Percentiles rank a stretch among this genome's conserved stretches.
Conservation (phyloP, 495 filamentous ascomycete genomes). For the Talaromyces proteolyticus region DNA sequence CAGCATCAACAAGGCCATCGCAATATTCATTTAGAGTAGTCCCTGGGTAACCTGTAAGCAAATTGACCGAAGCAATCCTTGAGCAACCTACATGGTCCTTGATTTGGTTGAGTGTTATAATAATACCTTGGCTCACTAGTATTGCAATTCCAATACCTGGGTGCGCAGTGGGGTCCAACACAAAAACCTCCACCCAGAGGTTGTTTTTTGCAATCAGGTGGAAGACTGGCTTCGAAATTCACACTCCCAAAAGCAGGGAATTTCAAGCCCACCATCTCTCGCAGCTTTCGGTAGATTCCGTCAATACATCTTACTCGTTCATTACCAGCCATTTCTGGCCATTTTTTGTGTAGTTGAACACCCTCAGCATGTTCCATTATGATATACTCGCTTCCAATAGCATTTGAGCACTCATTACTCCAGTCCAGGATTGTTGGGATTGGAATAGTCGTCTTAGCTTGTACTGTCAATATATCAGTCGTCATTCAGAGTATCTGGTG, state of each 20-base stretch:
- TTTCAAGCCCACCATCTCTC: slow-evolving; percentile 23
- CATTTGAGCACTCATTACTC: slow-evolving; percentile 23
- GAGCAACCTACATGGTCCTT: slow-evolving; percentile 31
- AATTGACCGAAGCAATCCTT: slow-evolving; percentile 3
- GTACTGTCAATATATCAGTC: slow-evolving; percentile 18
- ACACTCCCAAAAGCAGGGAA: slow-evolving; percentile 39
- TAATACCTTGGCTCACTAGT: slow-evolving; percentile 18
- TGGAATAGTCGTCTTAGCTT: slow-evolving; percentile 28
- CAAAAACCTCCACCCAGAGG: slow-evolving; percentile 24
- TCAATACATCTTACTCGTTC: slow-evolving; percentile 28
- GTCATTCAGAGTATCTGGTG: not conserved
- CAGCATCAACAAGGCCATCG: slow-evolving; percentile 30
- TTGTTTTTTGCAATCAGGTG: slow-evolving; percentile 12
- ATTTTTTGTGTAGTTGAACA: slow-evolving; percentile 26
- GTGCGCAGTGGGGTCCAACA: slow-evolving; percentile 34
- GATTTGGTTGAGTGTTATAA: slow-evolving; percentile 14
- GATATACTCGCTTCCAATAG: slow-evolving; percentile 38
- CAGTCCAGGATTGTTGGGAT: slow-evolving; percentile 38
- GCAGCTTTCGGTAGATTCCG: slow-evolving; percentile 22
- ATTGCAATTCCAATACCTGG: slow-evolving; percentile 31
- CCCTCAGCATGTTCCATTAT: slow-evolving; percentile 36
- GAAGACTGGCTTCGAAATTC: slow-evolving; percentile 13
- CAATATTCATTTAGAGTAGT: slow-evolving; percentile 21
- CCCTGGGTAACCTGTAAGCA: slow-evolving; percentile 17
- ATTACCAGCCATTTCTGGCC: slow-evolving; percentile 26